Base-by-base conservation (phyloP, 2,329 filamentous ascomycete genomes). In the Escovopsis sp. region DNA sequence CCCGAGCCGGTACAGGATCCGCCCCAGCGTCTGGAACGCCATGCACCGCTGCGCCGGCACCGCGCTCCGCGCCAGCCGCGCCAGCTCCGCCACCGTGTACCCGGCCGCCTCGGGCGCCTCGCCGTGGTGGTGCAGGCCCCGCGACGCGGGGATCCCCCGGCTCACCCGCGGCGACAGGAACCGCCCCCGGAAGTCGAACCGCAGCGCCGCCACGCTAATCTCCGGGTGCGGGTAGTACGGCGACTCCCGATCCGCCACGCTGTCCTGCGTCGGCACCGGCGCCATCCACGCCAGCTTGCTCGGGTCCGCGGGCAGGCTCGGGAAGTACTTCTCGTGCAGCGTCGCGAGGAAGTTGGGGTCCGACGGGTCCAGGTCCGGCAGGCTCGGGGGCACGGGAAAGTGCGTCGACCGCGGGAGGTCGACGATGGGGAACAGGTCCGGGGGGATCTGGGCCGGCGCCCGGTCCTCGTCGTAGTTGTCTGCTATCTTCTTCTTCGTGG, bases 311-410 rank as follows among this genome's bases (percentile, higher is more conserved):
- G 88, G 78, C 1, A 94, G 79, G 47, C 79, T 76, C 11, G 91
- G 88, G 62, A 95, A 98, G 71, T 94, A 98, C 60, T 95, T 94
- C 16, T 78, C 65, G 67, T 94, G 88, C 6, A 98, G 76, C 43
- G 84, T 81, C 37, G 75, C 64, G 44, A 96, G 78, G 64, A 96
- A 96, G 54, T 85, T 71, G 0, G 84, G 81, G 45, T 88, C 84
- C 32, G 76, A 68, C 0, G 88, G 87, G 57, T 96, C 85, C 48
- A 96, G 80, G 45, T 86, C 80, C 10, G 83, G 82, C 6, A 71
- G 59, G 35, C 54, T 57, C 9, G 60, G 67, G 2, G 60, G 64
- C n/a, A 59, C 60, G 9, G 79, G 80, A 59, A 80, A 85, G 62
- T 84, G 82, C 12, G 71, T 68, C 27, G 65, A 61, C 47, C 60